Evolutionary conservation across 2,329 filamentous ascomycete species (phyloP).

Genomic region (Aureobasidium musti): DNA sequence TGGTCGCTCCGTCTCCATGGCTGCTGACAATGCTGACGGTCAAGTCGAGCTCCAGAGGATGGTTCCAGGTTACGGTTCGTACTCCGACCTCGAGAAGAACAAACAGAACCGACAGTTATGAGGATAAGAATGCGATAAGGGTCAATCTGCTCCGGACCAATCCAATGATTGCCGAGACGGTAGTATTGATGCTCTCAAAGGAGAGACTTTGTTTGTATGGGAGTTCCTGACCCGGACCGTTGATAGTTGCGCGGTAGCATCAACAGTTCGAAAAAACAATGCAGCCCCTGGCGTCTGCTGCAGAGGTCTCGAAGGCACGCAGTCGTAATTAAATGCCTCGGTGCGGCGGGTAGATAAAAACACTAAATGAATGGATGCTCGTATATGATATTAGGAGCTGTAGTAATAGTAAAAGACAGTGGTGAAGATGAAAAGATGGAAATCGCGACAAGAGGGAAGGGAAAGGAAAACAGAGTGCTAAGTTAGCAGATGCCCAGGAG

Average conservation of each 20-base stretch:
- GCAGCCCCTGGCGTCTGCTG: conserved; percentile 20
- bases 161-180: neutral
- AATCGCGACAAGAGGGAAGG: neutral
- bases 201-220: conserved; percentile 26
- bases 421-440: neutral
- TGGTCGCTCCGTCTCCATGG: conserved; percentile 29
- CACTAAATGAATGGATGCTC: conserved; percentile 27
- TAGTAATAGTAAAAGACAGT: conserved; percentile 11
- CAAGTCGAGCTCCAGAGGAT: neutral
- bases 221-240: conserved; percentile 14
- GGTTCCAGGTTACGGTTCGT: neutral
- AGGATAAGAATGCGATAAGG: conserved; percentile 27
- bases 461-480: conserved; percentile 1
- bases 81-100: neutral
- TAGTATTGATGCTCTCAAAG: conserved; percentile 1
- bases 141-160: neutral
- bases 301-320: conserved; percentile 26
- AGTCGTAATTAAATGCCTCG: conserved; percentile 24
- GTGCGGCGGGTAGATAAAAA: neutral
- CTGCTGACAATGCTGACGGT: conserved; percentile 1
- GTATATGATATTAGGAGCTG: conserved; percentile 4
- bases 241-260: conserved; percentile 22
- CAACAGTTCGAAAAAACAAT: conserved; percentile 21
- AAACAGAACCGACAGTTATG: conserved; percentile 15
- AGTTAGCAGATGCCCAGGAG: conserved; percentile 13